A percentile compares a stretch with the other conserved stretches of the same genome.
phyloP scores from a whole-genome alignment of 441 rosid genomes.

The Breynia disticha region DNA sequence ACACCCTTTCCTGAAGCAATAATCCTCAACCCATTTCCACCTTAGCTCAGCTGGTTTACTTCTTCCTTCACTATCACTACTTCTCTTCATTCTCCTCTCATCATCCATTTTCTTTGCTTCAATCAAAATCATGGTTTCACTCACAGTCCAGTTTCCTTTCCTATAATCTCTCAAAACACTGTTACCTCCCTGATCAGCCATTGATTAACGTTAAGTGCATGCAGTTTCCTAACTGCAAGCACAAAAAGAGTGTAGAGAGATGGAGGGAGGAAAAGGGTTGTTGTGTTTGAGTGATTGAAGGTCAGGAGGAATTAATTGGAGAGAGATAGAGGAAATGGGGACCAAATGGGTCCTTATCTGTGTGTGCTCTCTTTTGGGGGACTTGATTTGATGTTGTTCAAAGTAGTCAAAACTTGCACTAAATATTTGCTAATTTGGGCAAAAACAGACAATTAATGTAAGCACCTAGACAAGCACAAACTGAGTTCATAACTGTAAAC shows the following conservation, averaged over 20 bases:
- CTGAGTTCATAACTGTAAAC: neutral
- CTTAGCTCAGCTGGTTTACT: constrained; percentile 63
- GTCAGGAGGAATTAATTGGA: constrained; percentile 18
- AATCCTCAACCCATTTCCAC: constrained; percentile 97
- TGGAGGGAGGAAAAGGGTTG: constrained; percentile 3
- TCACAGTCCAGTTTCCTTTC: constrained; percentile 79
- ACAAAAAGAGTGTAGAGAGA: neutral
- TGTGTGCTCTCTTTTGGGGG: constrained; percentile 21
- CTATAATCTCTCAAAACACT: constrained; percentile 57
- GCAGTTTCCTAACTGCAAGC: constrained; percentile 14
- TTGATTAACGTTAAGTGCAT: constrained; percentile 22
- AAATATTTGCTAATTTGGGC: constrained; percentile 20
- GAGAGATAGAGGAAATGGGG: constrained; percentile 5
- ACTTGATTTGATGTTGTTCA: constrained; percentile 26
- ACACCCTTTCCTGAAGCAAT: constrained; percentile 69
- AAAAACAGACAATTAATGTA: constrained; percentile 7
- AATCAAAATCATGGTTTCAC: constrained; percentile 71
- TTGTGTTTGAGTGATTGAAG: constrained; percentile 20
- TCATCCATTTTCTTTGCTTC: constrained; percentile 90
- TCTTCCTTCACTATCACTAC: constrained; percentile 27
- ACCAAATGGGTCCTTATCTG: constrained; percentile 11
- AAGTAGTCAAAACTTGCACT: constrained; percentile 28
- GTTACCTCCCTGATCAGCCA: constrained; percentile 49
- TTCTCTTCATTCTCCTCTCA: constrained; percentile 63
- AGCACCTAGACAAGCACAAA: neutral